Percentiles rank a stretch among this genome's conserved stretches.
These are phyloP conservation scores for Salix koriyanagi DNA, from an alignment of 345 rosid genomes.

Conservation along the genomic window DNA sequence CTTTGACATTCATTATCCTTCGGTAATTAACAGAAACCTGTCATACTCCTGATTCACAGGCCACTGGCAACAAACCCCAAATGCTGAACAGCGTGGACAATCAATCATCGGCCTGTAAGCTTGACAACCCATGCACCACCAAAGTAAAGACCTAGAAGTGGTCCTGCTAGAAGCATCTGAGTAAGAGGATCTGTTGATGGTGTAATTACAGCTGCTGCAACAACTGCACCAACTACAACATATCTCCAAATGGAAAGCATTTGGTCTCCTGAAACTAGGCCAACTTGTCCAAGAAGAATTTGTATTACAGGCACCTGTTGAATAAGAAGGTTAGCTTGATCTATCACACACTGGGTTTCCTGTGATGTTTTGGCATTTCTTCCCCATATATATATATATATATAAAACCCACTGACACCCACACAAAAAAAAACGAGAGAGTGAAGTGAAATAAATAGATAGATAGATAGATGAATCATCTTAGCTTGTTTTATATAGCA, in stretches of 20 bases:
- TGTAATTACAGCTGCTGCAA: constrained; percentile 89
- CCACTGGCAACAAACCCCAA: background rate
- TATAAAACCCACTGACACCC: background rate
- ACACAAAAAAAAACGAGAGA: background rate
- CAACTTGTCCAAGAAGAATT: constrained; percentile 83
- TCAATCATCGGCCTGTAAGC: constrained; percentile 63
- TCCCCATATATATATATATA: no score
- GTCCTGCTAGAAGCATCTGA: constrained; percentile 82
- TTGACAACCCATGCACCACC: constrained; percentile 96
- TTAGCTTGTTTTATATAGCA: background rate
- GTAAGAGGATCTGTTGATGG: constrained; percentile 99
- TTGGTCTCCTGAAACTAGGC: constrained; percentile 80
- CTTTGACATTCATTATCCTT: background rate
- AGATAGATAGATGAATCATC: background rate
- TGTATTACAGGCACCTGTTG: constrained; percentile 95
- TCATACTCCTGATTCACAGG: background rate
- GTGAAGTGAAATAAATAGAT: background rate
- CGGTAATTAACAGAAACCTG: no score
- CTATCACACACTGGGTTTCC: background rate
- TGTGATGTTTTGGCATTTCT: no score
- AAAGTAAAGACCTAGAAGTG: constrained; percentile 85
- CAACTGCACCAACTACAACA: constrained; percentile 87
- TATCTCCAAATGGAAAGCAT: constrained; percentile 98
- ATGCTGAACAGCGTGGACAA: background rate
- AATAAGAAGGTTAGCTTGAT: background rate